These are phyloP conservation scores for Phycomyces blakesleeanus DNA, from an alignment of 192 early-diverging fungal genomes.

Conservation along the genomic window DNA sequence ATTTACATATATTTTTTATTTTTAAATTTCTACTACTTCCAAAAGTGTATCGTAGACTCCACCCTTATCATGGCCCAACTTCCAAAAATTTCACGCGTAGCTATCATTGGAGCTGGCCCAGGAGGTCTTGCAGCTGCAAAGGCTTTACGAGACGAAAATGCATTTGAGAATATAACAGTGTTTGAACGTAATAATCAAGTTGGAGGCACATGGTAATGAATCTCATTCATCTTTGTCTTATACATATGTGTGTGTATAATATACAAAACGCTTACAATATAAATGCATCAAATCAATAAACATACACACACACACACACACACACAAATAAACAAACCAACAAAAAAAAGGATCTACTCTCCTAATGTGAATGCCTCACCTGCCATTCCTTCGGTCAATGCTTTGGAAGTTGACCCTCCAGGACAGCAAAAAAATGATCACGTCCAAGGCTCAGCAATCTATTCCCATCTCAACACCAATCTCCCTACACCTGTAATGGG, in stretches of 20 bases:
- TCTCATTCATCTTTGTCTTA: not conserved
- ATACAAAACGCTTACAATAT: not conserved
- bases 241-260: too few species aligned
- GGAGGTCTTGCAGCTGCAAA: slow-evolving; percentile 31
- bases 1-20: too few species aligned
- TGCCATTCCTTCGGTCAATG: slow-evolving; percentile 34
- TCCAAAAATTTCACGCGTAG: slow-evolving; percentile 24
- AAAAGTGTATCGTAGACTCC: not conserved
- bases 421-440: not conserved
- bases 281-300: not conserved
- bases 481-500: slow-evolving; percentile 52
- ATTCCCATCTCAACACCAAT: slow-evolving; percentile 48
- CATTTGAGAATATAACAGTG: slow-evolving; percentile 37
- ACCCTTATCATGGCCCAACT: not conserved
- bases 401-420: slow-evolving; percentile 9
- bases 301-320: not conserved
- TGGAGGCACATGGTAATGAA: slow-evolving; percentile 50
- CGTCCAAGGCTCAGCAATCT: slow-evolving; percentile 25
- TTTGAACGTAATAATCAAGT: slow-evolving; percentile 42
- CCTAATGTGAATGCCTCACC: slow-evolving; percentile 20
- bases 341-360: slow-evolving; percentile 42
- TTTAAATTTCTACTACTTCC: not conserved
- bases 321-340: not conserved
- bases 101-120: slow-evolving; percentile 35
- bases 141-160: slow-evolving; percentile 18